phyloP scores from a whole-genome alignment of 1,284 basidiomycete genomes.

The Mycosarcoma maydis region DNA sequence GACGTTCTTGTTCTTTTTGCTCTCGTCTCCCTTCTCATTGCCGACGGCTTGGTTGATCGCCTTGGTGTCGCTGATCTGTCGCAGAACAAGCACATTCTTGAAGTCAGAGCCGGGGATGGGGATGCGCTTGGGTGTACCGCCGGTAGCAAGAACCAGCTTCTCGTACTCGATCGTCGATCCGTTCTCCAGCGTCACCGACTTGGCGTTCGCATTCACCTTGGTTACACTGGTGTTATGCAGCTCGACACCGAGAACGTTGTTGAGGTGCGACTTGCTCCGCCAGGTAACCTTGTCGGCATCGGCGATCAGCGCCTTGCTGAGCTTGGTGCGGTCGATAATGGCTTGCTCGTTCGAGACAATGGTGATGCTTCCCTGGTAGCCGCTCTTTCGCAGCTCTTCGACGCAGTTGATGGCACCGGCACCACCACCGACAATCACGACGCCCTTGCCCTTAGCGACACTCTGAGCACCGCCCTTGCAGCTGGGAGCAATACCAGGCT shows the following conservation, averaged over 20 bases:
- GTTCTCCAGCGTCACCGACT: conserved; percentile 66
- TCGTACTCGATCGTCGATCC: conserved; percentile 66
- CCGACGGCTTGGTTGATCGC: conserved; percentile 77
- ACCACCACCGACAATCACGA: conserved; percentile 87
- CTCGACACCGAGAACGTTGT: conserved; percentile 81
- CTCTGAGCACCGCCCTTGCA: conserved; percentile 64
- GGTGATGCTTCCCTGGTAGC: conserved; percentile 80
- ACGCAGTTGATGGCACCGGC: conserved; percentile 81
- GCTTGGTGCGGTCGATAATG: conserved; percentile 89
- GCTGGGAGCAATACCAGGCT: conserved; percentile 50
- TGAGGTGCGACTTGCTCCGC: conserved; percentile 78
- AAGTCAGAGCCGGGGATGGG: conserved; percentile 82
- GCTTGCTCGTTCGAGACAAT: conserved; percentile 81
- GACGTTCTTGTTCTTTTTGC: conserved; percentile 71
- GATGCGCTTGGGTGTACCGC: conserved; percentile 71
- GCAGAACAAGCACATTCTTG: conserved; percentile 81
- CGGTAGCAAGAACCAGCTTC: conserved; percentile 68
- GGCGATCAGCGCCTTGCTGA: conserved; percentile 85
- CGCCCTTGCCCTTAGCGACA: conserved; percentile 71
- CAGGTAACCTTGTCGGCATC: conserved; percentile 81
- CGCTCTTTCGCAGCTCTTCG: conserved; percentile 85
- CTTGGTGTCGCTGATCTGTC: conserved; percentile 78
- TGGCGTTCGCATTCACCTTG: conserved; percentile 46
- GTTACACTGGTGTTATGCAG: conserved; percentile 72
- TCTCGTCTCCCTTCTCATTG: conserved; percentile 60